Evolutionary conservation across 495 filamentous ascomycete genomes (phyloP).

Genomic region (Paragyromitra xinjiangensis): DNA sequence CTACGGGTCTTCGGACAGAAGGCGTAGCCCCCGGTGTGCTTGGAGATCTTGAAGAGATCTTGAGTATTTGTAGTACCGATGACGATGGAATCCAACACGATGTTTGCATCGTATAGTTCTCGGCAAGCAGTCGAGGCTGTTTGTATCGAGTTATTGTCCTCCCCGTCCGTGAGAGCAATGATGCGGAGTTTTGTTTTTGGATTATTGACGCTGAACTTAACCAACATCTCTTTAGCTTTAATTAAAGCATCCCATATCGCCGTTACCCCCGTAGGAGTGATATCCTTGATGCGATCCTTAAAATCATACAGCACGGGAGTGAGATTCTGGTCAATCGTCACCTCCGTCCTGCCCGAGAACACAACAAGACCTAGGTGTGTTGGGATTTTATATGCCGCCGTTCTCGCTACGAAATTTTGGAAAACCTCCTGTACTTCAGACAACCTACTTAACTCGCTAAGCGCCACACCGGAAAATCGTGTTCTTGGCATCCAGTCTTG

Average conservation of each 20-base stretch:
- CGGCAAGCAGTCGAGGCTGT: not conserved
- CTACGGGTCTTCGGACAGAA: slow-evolving; percentile 12
- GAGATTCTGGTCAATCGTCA: not conserved
- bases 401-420: slow-evolving; percentile 22
- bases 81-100: slow-evolving; percentile 12
- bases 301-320: slow-evolving; percentile 24
- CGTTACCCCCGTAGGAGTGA: not conserved
- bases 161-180: slow-evolving; percentile 19
- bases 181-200: slow-evolving; percentile 13
- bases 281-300: slow-evolving; percentile 20
- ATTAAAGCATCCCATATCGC: slow-evolving; percentile 6
- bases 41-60: slow-evolving; percentile 16
- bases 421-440: slow-evolving; percentile 22
- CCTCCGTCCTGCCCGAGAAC: not conserved
- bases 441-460: not conserved
- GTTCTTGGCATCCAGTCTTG: not conserved
- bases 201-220: not conserved
- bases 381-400: slow-evolving; percentile 14
- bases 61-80: slow-evolving; percentile 1
- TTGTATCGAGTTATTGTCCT: not conserved
- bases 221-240: slow-evolving; percentile 3
- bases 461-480: too few relatives aligned
- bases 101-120: slow-evolving; percentile 2
- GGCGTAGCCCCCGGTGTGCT: slow-evolving; percentile 22
- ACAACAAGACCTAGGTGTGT: slow-evolving; percentile 20